Evolutionary conservation across 1,284 basidiomycete species (phyloP), one percentile per base, ranked within the genome.

Genomic region (Trichosporon coremiiforme): DNA sequence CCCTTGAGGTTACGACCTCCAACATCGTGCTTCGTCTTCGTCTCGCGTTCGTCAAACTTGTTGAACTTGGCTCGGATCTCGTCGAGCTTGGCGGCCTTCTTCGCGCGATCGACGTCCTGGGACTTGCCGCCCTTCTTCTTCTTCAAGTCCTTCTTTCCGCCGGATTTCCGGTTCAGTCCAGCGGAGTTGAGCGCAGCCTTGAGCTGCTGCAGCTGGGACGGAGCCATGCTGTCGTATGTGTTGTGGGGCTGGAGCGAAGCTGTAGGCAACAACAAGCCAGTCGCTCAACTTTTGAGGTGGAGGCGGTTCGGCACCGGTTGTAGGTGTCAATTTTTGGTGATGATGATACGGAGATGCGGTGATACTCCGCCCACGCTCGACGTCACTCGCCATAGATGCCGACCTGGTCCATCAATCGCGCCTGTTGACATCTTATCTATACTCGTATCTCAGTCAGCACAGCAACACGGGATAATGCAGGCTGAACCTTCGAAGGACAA

Each of bases 11-110:
- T 93, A 64, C 92, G 85, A 17, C 93, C 95, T 7, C 91, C 92
- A 10, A 95, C 93, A 83, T 95, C 92, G 81, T 96, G 93, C 84
- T 98, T 98, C 64, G 92, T 86, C 78, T 91, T 93, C 6, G 92
- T 95, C 78, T 94, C 91, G 76, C 93, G 91, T 76, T 90, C 87
- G 81, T 99, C 96, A 83, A 99, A 99, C 33, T 93, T 92, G 85
- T 98, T 98, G 77, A 98, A 86, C 74, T 88, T 89, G 73, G 89
- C 86, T 73, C 93, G 89, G 73, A 99, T 96, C 79, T 91, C 90
- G 71, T 89, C 88, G 64, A 98, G 87, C 80, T 89, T 92, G n/a
- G 90, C 88, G 0, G 90, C 87, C 76, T 88, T 89, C 83, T 91
- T 91, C 70, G 89, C 89, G 79, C 91, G 90, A 82, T 94, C 92